phyloP scores from a whole-genome alignment of 768 basidiomycete species.

The Crucibulum laeve region DNA sequence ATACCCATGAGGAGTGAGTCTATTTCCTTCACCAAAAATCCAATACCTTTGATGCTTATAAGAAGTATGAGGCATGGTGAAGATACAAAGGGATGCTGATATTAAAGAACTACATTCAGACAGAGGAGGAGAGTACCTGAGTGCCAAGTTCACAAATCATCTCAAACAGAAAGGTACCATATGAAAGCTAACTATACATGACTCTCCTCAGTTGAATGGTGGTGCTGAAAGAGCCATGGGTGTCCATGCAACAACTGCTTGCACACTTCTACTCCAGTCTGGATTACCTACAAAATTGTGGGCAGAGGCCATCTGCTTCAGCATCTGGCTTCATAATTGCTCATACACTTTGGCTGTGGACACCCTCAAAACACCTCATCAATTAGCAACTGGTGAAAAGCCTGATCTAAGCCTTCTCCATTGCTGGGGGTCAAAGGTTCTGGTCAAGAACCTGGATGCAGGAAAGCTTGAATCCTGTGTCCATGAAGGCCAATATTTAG shows the following conservation, averaged over 20 bases:
- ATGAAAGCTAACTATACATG: conserved; percentile 25
- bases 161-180: conserved; percentile 19
- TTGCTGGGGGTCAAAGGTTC: conserved; percentile 23
- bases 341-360: conserved; percentile 17
- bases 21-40: conserved; percentile 9
- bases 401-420: conserved; percentile 22
- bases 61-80: conserved; percentile 21
- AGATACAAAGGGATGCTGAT: conserved; percentile 15
- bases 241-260: conserved; percentile 16
- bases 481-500: conserved; percentile 21
- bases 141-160: conserved; percentile 16
- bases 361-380: conserved; percentile 17
- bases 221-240: conserved; percentile 22
- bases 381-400: conserved; percentile 18
- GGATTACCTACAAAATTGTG: conserved; percentile 20
- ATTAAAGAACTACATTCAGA: conserved; percentile 24
- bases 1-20: neutral
- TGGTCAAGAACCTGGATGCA: conserved; percentile 18
- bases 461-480: conserved; percentile 19
- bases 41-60: conserved; percentile 15
- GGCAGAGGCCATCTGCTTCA: conserved; percentile 27
- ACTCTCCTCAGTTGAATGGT: conserved; percentile 27
- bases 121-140: conserved; percentile 25
- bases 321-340: conserved; percentile 28
- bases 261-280: conserved; percentile 21